Percentiles rank a stretch among this genome's conserved stretches.
phyloP scores from a whole-genome alignment of 179 eudicot species.

The Camellia oleifera region DNA sequence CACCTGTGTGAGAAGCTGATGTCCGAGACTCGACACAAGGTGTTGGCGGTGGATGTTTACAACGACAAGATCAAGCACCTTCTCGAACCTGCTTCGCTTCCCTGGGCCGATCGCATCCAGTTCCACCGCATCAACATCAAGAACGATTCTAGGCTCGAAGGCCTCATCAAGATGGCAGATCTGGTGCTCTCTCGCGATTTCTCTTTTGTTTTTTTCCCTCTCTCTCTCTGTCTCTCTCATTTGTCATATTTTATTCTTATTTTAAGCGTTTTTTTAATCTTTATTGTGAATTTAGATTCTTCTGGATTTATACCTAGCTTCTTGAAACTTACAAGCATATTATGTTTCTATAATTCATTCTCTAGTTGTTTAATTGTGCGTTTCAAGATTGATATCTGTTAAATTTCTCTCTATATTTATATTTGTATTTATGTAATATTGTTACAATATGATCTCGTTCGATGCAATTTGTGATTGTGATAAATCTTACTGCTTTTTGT shows the following conservation, averaged over 20 bases:
- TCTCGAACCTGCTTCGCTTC: conserved; percentile 55
- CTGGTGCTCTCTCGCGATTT: conserved; percentile 40
- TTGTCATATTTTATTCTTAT: neutral
- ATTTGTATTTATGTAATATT: neutral
- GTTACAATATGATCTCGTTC: neutral
- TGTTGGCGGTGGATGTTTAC: conserved; percentile 88
- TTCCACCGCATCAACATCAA: conserved; percentile 91
- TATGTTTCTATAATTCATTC: neutral
- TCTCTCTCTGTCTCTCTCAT: neutral
- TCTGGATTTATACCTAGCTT: neutral
- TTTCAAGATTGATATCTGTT: neutral
- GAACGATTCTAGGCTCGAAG: conserved; percentile 96
- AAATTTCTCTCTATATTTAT: neutral
- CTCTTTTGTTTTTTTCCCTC: neutral
- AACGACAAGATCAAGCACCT: conserved; percentile 94
- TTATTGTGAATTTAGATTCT: neutral
- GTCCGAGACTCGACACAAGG: conserved; percentile 78
- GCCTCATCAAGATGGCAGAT: conserved; percentile 93
- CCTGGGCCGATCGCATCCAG: conserved; percentile 70
- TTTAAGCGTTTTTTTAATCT: neutral
- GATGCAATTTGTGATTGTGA: conserved; percentile 2
- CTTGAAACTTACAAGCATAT: neutral
- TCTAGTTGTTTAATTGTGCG: neutral
- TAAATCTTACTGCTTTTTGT: conserved; percentile 14
- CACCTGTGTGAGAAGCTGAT: conserved; percentile 90